Base-by-base conservation (phyloP, 2,329 filamentous ascomycete species). In the Talaromyces piceae region DNA sequence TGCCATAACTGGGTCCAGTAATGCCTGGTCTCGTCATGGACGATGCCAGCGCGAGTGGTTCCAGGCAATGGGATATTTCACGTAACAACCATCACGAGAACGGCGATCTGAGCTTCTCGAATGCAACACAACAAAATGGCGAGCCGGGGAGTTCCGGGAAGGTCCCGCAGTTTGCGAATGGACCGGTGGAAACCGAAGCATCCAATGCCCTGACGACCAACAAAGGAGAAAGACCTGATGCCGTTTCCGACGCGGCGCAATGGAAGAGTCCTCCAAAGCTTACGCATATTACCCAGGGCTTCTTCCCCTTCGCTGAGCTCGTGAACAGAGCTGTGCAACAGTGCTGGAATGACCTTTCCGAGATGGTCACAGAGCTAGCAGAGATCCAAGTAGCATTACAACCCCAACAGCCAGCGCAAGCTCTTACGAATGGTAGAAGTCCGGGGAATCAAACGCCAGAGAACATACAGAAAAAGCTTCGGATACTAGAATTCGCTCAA, bases 281-380 rank as follows among this genome's bases (percentile, higher is more conserved):
- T 37, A 68, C 71, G 45, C 88, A 95, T 63, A 86, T 95, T 53
- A 84, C 84, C 0, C 75, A 84, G 52, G 84, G 82, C 28, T 94
- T 90, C 65, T 78, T 91, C 51, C 84, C 88, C 3, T 77, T 97
- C 18, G 83, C 84, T 4, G 79, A 79, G 12, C 73, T 98, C 43
- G 77, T 97, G 48, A 80, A 82, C 57, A 83, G 93, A 58, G 79
- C 93, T 31, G 85, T 88, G 28, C 90, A 96, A 68, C 82, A 85
- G 61, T 89, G 87, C 45, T 91, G 91, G 69, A 88, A 88, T 64
- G 81, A 85, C 50, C 75, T 97, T 27, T 77, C 81, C 45, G 83
- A 87, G 7, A 77, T 86, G 55, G 78, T 96, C 41, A 72, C 77
- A 31, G 80, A 84, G 53, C 73, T 96, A 68, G 82, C 86, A 26